phyloP scores from a whole-genome alignment of 2,329 filamentous ascomycete species.

The Thelonectria rubi region DNA sequence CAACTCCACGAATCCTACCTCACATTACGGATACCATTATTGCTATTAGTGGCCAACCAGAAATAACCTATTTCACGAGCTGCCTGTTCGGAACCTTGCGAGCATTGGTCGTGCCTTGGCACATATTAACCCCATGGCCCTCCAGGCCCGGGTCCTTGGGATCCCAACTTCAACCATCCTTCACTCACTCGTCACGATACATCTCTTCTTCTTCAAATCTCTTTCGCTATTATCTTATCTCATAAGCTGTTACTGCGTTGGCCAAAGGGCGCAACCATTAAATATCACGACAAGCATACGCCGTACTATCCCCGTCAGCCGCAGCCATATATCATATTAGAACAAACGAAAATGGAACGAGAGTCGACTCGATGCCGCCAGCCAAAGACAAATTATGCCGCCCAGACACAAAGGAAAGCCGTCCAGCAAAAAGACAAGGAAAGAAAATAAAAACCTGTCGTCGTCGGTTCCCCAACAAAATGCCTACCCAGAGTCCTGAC shows the following conservation, averaged over 20 bases:
- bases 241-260: conserved; percentile 15
- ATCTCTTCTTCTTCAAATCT: conserved; percentile 1
- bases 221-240: conserved; percentile 21
- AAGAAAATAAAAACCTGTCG: not conserved
- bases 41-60: not conserved
- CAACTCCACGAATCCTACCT: conserved; percentile 8
- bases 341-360: conserved; percentile 18
- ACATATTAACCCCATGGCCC: not conserved
- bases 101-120: not conserved
- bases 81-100: not conserved
- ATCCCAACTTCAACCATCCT: too few relatives aligned
- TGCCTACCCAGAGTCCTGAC: conserved; percentile 8
- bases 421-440: not conserved
- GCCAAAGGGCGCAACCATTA: conserved; percentile 5
- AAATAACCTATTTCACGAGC: conserved; percentile 7
- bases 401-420: conserved; percentile 13
- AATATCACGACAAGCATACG: conserved; percentile 10
- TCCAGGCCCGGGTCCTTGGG: not conserved
- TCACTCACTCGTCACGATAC: not conserved
- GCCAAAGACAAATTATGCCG: conserved; percentile 11
- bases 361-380: not conserved
- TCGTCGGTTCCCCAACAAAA: conserved; percentile 2
- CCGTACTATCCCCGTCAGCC: conserved; percentile 4
- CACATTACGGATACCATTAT: not conserved
- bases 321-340: conserved; percentile 16